Base-by-base conservation (phyloP, 2,329 filamentous ascomycete genomes). In the Hortaea sp. region DNA sequence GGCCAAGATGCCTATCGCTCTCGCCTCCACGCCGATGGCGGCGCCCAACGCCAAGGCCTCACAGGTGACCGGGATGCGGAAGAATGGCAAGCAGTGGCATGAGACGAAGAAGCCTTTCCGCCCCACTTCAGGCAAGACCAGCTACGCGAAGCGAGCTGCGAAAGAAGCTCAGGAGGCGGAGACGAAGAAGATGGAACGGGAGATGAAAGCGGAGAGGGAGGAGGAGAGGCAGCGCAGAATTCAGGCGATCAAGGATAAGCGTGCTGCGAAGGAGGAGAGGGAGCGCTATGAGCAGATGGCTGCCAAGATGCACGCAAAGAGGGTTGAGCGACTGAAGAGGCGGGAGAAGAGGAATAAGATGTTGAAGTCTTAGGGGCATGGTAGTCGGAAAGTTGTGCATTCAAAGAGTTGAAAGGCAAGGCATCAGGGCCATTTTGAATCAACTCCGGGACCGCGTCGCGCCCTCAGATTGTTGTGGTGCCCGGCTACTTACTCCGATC, bases 51-150 rank as follows among this genome's bases (percentile, higher is more conserved):
- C 51, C 20, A 54, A 39, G 13, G 13, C 20, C 10, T 7, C 37
- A 10, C 51, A 55, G 29, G 46, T 49, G 61, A 46, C 70, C 69
- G 66, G 87, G 53, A 83, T 92, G 77, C 84, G 87, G 58, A 84
- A 84, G 66, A 95, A 94, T 72, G 92, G 92, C 64, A 95, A 97
- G 72, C 86, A 94, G 72, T 98, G 92, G 92, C 88, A 94, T 64
- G 73, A 76, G 44, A 74, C 78, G 29, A 90, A 88, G 65, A 85
- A 83, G 52, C 81, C 92, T 1, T 97, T 97, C 68, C 83, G 92
- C 35, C 90, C 87, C 4, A 81, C 73, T 10, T 76, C 84, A 7
- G 88, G 89, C 28, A 76, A 88, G 56, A 85, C 79, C 2, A 81
- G 87, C 0, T 97, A 84, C 65, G 81, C 83, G 56, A 84, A 88